Base-by-base conservation (phyloP, 2,329 filamentous ascomycete species). In the Ophiostoma triangulosporum region DNA sequence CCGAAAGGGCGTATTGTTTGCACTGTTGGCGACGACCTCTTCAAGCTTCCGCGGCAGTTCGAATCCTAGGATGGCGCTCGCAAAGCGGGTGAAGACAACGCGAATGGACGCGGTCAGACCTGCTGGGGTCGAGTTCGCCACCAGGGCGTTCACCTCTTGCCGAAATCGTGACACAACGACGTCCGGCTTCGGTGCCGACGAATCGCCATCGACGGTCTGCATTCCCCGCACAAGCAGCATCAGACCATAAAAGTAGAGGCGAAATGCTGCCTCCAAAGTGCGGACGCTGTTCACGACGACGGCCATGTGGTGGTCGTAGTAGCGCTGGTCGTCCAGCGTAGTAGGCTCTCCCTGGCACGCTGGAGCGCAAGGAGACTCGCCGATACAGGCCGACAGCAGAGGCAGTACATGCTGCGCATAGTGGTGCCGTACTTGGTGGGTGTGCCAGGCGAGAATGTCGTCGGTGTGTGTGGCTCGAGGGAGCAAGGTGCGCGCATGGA, bases 131-230 rank as follows among this genome's bases (percentile, higher is more conserved):
- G 81, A 81, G 63, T 84, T 83, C 45, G 77, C 75, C 57, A 86
- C 74, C 22, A 85, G 71, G 22, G 81, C 79, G 60, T 84, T 75
- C 11, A 86, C 65, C 57, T 86, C 81, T 49, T 75, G 69, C 15
- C 69, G 71, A 61, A 87, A 84, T 54, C 62, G 62, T 3, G 56
- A 48, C 43, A 46, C 43, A 14, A 61, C 57, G 5, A 7, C 15
- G 8, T 46, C 43, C 6, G 43, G 26, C 3, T 46, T 29, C 15
- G 15, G 26, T 11, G n/a, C 24, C 7, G 26, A 9, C 4, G 26
- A n/a, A 14, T 29, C n/a, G 43, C 26, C 26, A 29, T 17, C n/a
- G 7, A 6, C 54, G 66, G 65, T 11, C 69, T 64, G 58, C 76
- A 70, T 20, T 71, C 75, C 54, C 0, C 73, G 69, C 31, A 72